Evolutionary conservation across 441 rosid species (phyloP).

Genomic region (Croton laevigatus): DNA sequence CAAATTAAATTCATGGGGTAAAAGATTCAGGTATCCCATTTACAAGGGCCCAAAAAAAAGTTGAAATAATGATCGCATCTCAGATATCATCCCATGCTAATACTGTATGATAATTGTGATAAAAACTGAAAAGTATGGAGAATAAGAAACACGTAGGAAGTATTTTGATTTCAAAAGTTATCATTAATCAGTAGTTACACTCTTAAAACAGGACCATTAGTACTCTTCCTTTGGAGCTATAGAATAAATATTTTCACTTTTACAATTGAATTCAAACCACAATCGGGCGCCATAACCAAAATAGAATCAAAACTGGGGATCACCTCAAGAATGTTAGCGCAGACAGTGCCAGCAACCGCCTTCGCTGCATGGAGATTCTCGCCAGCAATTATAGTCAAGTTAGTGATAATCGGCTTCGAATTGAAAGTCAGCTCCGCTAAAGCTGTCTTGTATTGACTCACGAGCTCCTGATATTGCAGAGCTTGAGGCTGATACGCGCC

Average conservation of each 20-base stretch:
- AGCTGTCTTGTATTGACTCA: slow-evolving; percentile 88
- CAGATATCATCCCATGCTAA: neutral
- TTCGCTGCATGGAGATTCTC: slow-evolving; percentile 88
- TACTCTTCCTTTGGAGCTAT: slow-evolving; percentile 2
- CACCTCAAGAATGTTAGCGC: slow-evolving; percentile 96
- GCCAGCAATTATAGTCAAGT: slow-evolving; percentile 93
- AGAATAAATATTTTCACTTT: slow-evolving; percentile 5
- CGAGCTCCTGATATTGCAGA: slow-evolving; percentile 80
- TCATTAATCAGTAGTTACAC: slow-evolving; percentile 52
- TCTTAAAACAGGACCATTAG: neutral
- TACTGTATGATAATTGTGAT: neutral
- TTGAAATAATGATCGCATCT: neutral
- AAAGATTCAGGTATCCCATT: neutral
- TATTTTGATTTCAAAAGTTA: slow-evolving; percentile 21
- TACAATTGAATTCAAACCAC: slow-evolving; percentile 37
- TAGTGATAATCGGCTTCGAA: slow-evolving; percentile 94
- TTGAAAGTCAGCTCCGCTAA: slow-evolving; percentile 92
- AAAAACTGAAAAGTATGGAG: neutral
- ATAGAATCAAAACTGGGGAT: slow-evolving; percentile 40
- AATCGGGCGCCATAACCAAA: slow-evolving; percentile 25
- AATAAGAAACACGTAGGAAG: slow-evolving; percentile 4
- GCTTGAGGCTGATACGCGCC: slow-evolving; percentile 73
- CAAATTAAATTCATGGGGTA: neutral
- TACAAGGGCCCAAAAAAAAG: neutral
- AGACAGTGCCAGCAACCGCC: slow-evolving; percentile 68